Conservation (phyloP, 345 rosid species). For the Acer negundo region DNA sequence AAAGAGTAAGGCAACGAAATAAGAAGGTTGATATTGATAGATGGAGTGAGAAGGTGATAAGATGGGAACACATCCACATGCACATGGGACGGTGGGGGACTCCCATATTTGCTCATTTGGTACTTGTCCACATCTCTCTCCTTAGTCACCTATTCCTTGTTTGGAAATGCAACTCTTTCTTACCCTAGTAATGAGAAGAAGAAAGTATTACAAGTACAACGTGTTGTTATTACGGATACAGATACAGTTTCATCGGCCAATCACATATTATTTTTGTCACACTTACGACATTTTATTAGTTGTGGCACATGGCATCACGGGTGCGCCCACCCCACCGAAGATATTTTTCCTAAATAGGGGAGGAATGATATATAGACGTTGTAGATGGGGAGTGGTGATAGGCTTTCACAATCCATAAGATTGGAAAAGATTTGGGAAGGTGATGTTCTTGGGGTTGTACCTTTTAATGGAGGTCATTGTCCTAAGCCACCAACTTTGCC, state of each 20-base stretch:
- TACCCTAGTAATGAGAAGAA: not conserved
- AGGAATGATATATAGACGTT: not conserved
- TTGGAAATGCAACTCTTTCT: not conserved
- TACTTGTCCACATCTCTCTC: conserved; percentile 36
- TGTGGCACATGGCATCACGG: too few species aligned
- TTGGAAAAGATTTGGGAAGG: conserved; percentile 26
- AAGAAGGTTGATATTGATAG: not conserved
- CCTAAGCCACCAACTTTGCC: conserved; percentile 31
- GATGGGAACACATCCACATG: conserved; percentile 44
- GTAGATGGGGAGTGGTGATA: not conserved
- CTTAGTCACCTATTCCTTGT: not conserved
- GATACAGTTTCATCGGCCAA: too few species aligned
- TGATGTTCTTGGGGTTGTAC: not conserved
- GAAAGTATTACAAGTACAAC: not conserved
- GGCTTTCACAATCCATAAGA: conserved; percentile 19
- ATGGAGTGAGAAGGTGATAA: conserved; percentile 20
- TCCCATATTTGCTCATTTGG: conserved; percentile 35
- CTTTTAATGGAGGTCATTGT: conserved; percentile 27
- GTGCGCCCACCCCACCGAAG: not conserved
- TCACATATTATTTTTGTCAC: too few species aligned
- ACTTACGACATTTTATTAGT: too few species aligned
- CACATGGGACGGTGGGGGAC: conserved; percentile 44
- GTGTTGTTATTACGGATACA: too few species aligned
- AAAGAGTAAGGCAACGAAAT: not conserved
- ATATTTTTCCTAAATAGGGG: not conserved